Base-by-base conservation (phyloP, 768 basidiomycete species). In the Arthromyces matolae region DNA sequence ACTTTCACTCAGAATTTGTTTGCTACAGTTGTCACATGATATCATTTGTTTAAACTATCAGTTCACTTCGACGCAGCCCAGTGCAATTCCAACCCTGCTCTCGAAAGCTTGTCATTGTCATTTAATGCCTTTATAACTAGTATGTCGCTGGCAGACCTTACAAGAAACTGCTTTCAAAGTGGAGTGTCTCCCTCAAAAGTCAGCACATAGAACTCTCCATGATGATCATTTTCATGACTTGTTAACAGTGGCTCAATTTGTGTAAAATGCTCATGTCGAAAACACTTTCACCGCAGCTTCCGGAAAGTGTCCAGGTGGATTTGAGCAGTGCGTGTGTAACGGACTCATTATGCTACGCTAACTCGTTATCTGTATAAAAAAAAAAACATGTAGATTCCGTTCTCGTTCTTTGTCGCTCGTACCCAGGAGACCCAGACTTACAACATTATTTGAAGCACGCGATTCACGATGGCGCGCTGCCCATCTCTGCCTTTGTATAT, bases 71-170 rank as follows among this genome's bases (percentile, higher is more conserved):
- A n/a, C n/a, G n/a, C n/a, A n/a, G n/a, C n/a, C n/a, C n/a, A n/a
- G n/a, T n/a, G n/a, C n/a, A n/a, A n/a, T n/a, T n/a, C n/a, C n/a
- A n/a, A n/a, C n/a, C n/a, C n/a, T n/a, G n/a, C n/a, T n/a, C n/a
- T n/a, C n/a, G n/a, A n/a, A n/a, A n/a, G n/a, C n/a, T n/a, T n/a
- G n/a, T n/a, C n/a, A n/a, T n/a, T n/a, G n/a, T n/a, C n/a, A n/a
- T n/a, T n/a, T n/a, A n/a, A n/a, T n/a, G n/a, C n/a, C n/a, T n/a
- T n/a, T n/a, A n/a, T n/a, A n/a, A n/a, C n/a, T n/a, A n/a, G n/a
- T n/a, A 88, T 89, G 86, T 84, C 85, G 29, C 61, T 89, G 31
- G 75, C 75, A 29, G 85, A 79, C 47, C 65, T 90, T 36, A 86
- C 87, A 13, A 72, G 83, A 48, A 88, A 88, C 62, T 78, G 83